Evolutionary conservation across 805 yeast species (phyloP), one percentile per base, ranked within the genome.

Genomic region (Saturnispora mendoncae): DNA sequence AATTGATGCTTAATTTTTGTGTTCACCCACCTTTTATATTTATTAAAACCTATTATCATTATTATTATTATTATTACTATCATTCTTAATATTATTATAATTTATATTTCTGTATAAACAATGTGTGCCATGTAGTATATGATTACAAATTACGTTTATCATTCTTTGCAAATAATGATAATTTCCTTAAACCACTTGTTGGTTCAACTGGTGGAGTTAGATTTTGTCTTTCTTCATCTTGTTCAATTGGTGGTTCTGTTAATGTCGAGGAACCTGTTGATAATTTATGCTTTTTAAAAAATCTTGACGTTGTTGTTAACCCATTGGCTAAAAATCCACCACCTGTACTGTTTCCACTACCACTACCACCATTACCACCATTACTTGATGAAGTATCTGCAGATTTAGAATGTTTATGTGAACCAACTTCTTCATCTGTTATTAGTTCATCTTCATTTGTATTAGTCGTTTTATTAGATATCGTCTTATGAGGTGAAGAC

Each of bases 1-100:
- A 39, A 76, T 80, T 44, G 78, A 77, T 57, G 84, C 85, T 46
- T 83, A 64, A 53, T 9, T 27, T n/a, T 14, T 4, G n/a, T n/a
- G n/a, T n/a, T n/a, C n/a, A n/a, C n/a, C n/a, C n/a, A n/a, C n/a
- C n/a, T n/a, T n/a, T n/a, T 33, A n/a, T 17, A 33, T 10, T 23
- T 23, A 23, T 23, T 23, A 23, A n/a, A n/a, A n/a, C n/a, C n/a
- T n/a, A n/a, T n/a, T n/a, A n/a, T n/a, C n/a, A n/a, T n/a, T n/a
- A n/a, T n/a, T n/a, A n/a, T n/a, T n/a, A n/a, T 30, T 30, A 15
- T 30, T 15, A 30, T 30, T 7, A 7, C 26, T 23, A 23, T 23
- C 26, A 7, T 7, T 30, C 33, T 15, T 10, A 30, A 30, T 15
- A 15, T 30, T 17, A 13, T 15, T 30, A 30, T 19, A 27, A n/a